These are phyloP conservation scores for Xylaria multiplex DNA, from an alignment of 2,329 filamentous ascomycete genomes.

Conservation along the genomic window DNA sequence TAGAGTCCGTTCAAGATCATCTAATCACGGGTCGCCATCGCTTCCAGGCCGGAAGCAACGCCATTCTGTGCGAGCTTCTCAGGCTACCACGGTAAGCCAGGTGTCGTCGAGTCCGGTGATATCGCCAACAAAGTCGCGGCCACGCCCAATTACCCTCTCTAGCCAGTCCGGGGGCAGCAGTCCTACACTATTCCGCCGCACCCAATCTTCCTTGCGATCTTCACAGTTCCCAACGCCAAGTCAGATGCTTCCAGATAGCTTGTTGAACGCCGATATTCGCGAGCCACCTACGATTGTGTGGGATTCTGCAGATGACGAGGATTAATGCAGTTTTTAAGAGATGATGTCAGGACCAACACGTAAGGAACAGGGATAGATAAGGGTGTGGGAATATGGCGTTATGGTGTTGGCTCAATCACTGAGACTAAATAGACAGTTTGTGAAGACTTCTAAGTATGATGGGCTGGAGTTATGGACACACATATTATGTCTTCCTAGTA, in stretches of 20 bases:
- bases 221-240: constrained; percentile 63
- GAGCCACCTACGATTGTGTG: constrained; percentile 54
- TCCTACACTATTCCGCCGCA: constrained; percentile 33
- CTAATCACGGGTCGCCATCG: constrained; percentile 30
- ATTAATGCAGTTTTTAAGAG: constrained; percentile 32
- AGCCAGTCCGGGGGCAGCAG: constrained; percentile 40
- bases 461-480: background rate
- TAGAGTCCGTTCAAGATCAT: constrained; percentile 33
- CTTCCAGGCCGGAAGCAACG: constrained; percentile 36
- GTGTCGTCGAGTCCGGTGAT: constrained; percentile 48
- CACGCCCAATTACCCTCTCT: constrained; percentile 36
- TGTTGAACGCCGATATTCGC: constrained; percentile 53
- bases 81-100: constrained; percentile 57
- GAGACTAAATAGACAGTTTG: constrained; percentile 1
- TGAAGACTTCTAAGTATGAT: background rate
- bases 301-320: constrained; percentile 56
- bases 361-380: background rate
- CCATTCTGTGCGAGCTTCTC: constrained; percentile 51
- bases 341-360: background rate
- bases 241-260: constrained; percentile 63
- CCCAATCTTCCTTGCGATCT: constrained; percentile 47
- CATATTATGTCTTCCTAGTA: background rate
- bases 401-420: background rate
- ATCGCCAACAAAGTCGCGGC: constrained; percentile 47
- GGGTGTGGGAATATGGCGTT: constrained; percentile 6